Conservation (phyloP, 2,329 filamentous ascomycete species). For the Penicillium hordei region DNA sequence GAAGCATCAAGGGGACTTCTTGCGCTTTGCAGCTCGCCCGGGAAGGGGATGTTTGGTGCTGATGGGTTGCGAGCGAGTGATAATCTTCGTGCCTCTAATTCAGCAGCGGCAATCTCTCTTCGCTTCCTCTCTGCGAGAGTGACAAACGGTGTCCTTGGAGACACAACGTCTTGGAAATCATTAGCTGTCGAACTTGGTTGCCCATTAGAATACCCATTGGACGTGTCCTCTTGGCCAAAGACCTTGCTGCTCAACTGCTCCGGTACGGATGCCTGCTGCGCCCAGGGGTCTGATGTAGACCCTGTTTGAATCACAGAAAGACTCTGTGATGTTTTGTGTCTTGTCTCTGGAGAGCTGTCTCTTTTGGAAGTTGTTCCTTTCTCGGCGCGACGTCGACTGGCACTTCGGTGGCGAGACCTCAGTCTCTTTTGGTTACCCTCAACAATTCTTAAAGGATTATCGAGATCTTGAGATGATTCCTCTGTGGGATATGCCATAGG, state of each 20-base stretch:
- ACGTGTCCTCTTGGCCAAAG: conserved; percentile 7
- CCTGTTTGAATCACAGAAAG: conserved; percentile 23
- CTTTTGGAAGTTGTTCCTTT: conserved; percentile 45
- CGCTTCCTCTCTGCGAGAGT: conserved; percentile 64
- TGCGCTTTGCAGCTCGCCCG: conserved; percentile 52
- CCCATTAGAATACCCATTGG: conserved; percentile 9
- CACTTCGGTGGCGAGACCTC: conserved; percentile 53
- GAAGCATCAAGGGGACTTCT: conserved; percentile 48
- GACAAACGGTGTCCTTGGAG: conserved; percentile 24
- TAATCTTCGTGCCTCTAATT: conserved; percentile 82
- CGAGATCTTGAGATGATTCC: conserved; percentile 57
- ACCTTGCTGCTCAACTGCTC: conserved; percentile 15
- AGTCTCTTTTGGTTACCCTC: conserved; percentile 47
- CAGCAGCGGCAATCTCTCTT: conserved; percentile 74
- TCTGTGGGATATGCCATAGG: conserved; percentile 61
- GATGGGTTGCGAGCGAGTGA: conserved; percentile 79
- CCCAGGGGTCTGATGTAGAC: neutral
- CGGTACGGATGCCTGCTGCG: conserved; percentile 30
- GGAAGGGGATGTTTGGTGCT: conserved; percentile 76
- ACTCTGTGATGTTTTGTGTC: conserved; percentile 39
- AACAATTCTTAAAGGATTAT: conserved; percentile 55
- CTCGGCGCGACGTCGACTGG: conserved; percentile 48
- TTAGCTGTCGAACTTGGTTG: conserved; percentile 16
- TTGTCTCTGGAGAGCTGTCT: conserved; percentile 50
- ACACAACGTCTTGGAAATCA: conserved; percentile 25